A percentile compares a stretch with the other conserved stretches of the same genome.
These are phyloP conservation scores for Fusarium mundagurra DNA, from an alignment of 2,329 filamentous ascomycete genomes.

Conservation along the genomic window DNA sequence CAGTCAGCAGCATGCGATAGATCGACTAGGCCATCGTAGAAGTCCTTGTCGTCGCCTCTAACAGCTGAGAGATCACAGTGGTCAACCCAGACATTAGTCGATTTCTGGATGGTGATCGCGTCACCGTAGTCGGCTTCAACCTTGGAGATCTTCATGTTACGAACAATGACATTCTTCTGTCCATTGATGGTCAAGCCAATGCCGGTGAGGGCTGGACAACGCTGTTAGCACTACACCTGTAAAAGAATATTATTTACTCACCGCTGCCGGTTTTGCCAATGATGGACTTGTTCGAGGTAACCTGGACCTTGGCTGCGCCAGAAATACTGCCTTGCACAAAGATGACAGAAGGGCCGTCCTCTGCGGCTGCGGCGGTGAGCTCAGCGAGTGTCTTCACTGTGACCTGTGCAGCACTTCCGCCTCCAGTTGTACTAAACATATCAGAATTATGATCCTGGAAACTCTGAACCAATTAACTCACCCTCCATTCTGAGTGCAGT, in stretches of 20 bases:
- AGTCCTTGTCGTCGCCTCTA: constrained; percentile 53
- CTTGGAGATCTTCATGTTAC: constrained; percentile 63
- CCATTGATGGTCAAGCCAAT: constrained; percentile 32
- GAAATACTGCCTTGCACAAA: constrained; percentile 36
- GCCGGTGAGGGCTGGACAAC: constrained; percentile 17
- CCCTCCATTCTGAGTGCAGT: constrained; percentile 39
- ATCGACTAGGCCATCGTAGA: constrained; percentile 56
- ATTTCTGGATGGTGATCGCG: constrained; percentile 59
- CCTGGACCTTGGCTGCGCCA: constrained; percentile 37
- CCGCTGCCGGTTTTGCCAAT: constrained; percentile 38
- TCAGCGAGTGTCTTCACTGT: constrained; percentile 32
- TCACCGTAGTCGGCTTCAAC: constrained; percentile 59
- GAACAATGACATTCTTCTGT: constrained; percentile 63
- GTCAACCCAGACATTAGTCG: constrained; percentile 60
- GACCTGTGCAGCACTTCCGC: constrained; percentile 13
- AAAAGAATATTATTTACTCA: fast-evolving
- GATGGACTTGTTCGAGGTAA: constrained; percentile 38
- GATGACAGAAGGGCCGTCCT: constrained; percentile 21
- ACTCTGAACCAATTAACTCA: neutral
- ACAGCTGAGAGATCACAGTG: constrained; percentile 54
- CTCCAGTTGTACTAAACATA: constrained; percentile 19
- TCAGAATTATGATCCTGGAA: fast-evolving
- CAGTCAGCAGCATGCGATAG: constrained; percentile 56
- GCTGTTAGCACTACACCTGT: fast-evolving
- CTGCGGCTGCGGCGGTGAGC: constrained; percentile 25